phyloP scores from a whole-genome alignment of 257 asterid genomes.

The Buddleja alternifolia region DNA sequence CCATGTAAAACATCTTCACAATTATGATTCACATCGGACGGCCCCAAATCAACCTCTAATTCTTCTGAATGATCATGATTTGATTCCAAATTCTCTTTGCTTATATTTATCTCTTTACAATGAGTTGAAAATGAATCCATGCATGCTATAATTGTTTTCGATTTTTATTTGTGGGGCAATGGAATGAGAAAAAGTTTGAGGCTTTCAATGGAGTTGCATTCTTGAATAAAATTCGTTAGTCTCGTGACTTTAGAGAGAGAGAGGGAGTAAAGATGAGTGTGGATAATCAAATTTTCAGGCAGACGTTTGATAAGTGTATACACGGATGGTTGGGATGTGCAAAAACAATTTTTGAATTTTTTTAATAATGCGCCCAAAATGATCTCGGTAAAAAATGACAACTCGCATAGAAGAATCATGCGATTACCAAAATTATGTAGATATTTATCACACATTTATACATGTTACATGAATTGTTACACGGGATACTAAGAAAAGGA shows the following conservation, averaged over 20 bases:
- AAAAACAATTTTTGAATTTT: too few species aligned
- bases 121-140: slow-evolving; percentile 22
- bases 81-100: not conserved
- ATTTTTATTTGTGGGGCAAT: too few species aligned
- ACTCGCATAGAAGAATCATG: too few species aligned
- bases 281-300: too few species aligned
- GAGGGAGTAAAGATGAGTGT: not conserved
- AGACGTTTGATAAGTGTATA: too few species aligned
- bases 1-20: not conserved
- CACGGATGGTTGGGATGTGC: too few species aligned
- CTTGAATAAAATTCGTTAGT: slow-evolving; percentile 7
- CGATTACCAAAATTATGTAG: too few species aligned
- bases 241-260: slow-evolving; percentile 27
- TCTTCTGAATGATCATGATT: not conserved
- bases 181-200: not conserved
- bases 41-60: not conserved
- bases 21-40: not conserved
- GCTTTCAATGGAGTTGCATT: not conserved
- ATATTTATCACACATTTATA: too few species aligned
- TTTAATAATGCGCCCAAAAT: too few species aligned
- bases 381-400: too few species aligned
- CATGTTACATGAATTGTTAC: not conserved
- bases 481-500: too few species aligned
- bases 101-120: not conserved
- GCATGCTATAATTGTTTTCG: not conserved